Conservation (phyloP, 2,329 filamentous ascomycete species). For the Ophiognomonia clavigignenti-juglandacearum region DNA sequence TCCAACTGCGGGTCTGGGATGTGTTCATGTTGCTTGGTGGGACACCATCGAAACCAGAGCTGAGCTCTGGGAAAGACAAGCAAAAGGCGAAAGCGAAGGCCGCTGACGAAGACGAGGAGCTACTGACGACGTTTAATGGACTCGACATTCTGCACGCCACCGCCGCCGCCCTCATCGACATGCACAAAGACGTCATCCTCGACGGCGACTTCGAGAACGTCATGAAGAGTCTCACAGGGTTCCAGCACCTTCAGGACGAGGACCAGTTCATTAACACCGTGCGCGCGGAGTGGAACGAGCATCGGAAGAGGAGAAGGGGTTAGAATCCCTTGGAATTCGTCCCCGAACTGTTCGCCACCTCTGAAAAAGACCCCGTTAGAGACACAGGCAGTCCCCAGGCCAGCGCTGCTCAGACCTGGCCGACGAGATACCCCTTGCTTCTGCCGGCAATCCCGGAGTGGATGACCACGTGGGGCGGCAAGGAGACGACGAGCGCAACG, state of each 20-base stretch:
- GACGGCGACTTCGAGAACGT: constrained; percentile 95
- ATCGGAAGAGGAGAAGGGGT: constrained; percentile 39
- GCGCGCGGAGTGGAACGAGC: constrained; percentile 76
- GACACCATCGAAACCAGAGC: constrained; percentile 38
- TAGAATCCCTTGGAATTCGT: constrained; percentile 1
- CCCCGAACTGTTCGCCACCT: not conserved
- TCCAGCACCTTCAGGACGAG: constrained; percentile 90
- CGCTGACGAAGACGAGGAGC: not conserved
- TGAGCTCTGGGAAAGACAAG: constrained; percentile 13
- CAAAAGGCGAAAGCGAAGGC: constrained; percentile 17
- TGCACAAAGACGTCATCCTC: constrained; percentile 79
- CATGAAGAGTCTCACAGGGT: constrained; percentile 94
- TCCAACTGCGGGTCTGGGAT: constrained; percentile 95
- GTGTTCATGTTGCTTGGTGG: constrained; percentile 94
- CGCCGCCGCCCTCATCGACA: constrained; percentile 84
- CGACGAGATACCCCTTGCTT: too few species aligned
- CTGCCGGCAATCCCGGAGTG: too few species aligned
- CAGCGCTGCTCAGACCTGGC: too few species aligned
- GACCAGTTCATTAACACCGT: constrained; percentile 76
- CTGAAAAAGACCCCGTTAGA: too few species aligned
- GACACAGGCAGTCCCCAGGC: too few species aligned
- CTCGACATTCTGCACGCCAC: constrained; percentile 88
- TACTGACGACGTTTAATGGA: constrained; percentile 35
- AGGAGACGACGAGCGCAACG: too few species aligned
- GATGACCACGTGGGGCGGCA: too few species aligned